These are phyloP conservation scores for Cornus kousa DNA, from an alignment of 148 eudicot species.

Conservation along the genomic window DNA sequence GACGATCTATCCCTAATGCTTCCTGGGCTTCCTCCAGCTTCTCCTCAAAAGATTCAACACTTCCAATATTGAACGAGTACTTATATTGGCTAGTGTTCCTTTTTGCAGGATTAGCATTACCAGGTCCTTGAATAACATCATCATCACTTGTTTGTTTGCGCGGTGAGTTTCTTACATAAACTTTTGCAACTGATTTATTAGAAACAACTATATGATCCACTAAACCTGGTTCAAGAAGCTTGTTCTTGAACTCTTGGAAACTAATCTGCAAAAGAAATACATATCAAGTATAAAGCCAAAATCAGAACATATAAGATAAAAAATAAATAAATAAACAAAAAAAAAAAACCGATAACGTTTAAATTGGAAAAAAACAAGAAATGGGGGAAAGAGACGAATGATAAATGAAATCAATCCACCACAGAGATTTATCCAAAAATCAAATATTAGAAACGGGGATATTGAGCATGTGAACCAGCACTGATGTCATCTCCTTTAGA, in stretches of 20 bases:
- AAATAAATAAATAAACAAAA: neutral
- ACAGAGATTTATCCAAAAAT: neutral
- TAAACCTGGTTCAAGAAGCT: conserved; percentile 87
- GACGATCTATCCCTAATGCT: conserved; percentile 67
- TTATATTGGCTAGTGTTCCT: conserved; percentile 55
- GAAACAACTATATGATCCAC: conserved; percentile 80
- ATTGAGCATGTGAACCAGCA: neutral
- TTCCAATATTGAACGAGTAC: conserved; percentile 76
- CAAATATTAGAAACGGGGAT: neutral
- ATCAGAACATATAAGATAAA: neutral
- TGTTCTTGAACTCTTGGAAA: conserved; percentile 92
- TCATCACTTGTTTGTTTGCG: conserved; percentile 40
- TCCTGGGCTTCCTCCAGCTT: conserved; percentile 89
- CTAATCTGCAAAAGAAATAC: conserved; percentile 60
- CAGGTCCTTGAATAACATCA: conserved; percentile 37
- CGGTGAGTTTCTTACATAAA: conserved; percentile 63
- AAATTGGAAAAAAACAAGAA: neutral
- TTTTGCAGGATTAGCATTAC: conserved; percentile 30
- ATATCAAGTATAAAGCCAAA: conserved; percentile 10
- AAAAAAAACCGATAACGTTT: neutral
- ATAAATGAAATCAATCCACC: neutral
- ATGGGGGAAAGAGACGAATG: neutral
- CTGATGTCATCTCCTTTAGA: neutral
- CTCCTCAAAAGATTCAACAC: conserved; percentile 83
- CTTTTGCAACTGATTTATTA: conserved; percentile 84